A percentile compares a stretch with the other conserved stretches of the same genome.
phyloP scores from a whole-genome alignment of 2,329 filamentous ascomycete species.

The Cucurbitaria berberidis region DNA sequence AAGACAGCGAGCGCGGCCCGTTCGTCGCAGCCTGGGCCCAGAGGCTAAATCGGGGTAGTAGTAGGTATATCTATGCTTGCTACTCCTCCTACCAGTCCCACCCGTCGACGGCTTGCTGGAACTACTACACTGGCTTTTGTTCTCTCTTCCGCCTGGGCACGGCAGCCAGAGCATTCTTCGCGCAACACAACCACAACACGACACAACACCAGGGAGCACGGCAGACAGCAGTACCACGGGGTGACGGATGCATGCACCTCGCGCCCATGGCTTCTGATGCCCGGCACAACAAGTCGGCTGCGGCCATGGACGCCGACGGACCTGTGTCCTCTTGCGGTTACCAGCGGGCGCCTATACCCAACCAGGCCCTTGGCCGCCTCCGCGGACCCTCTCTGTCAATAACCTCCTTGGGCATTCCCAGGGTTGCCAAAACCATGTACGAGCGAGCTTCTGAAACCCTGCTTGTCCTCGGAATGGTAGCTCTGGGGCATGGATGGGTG shows the following conservation, averaged over 20 bases:
- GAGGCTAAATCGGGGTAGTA: constrained; percentile 15
- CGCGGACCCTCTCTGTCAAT: constrained; percentile 7
- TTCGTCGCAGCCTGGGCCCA: constrained; percentile 23
- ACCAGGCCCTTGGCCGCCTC: constrained; percentile 12
- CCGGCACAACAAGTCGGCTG: constrained; percentile 16
- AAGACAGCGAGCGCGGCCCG: constrained; percentile 26
- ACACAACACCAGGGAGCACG: constrained; percentile 15
- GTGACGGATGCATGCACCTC: constrained; percentile 24
- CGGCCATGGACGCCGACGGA: constrained; percentile 18
- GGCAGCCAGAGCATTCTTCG: constrained; percentile 10
- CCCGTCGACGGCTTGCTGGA: constrained; percentile 1
- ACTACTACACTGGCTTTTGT: too few species aligned
- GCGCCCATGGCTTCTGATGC: constrained; percentile 7
- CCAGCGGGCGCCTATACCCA: constrained; percentile 16
- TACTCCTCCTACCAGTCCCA: constrained; percentile 1
- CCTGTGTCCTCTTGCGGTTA: constrained; percentile 7
- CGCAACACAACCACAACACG: not conserved
- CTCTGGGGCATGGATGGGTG: too few species aligned
- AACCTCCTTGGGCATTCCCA: constrained; percentile 4
- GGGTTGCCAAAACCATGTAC: not conserved
- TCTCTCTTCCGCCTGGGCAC: constrained; percentile 12
- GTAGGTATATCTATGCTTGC: too few species aligned
- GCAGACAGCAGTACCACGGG: constrained; percentile 9
- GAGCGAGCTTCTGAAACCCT: constrained; percentile 1
- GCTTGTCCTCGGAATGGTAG: not conserved